A percentile compares a stretch with the other conserved stretches of the same genome.
These are phyloP conservation scores for Neonectria hederae DNA, from an alignment of 2,329 filamentous ascomycete species.

Conservation along the genomic window DNA sequence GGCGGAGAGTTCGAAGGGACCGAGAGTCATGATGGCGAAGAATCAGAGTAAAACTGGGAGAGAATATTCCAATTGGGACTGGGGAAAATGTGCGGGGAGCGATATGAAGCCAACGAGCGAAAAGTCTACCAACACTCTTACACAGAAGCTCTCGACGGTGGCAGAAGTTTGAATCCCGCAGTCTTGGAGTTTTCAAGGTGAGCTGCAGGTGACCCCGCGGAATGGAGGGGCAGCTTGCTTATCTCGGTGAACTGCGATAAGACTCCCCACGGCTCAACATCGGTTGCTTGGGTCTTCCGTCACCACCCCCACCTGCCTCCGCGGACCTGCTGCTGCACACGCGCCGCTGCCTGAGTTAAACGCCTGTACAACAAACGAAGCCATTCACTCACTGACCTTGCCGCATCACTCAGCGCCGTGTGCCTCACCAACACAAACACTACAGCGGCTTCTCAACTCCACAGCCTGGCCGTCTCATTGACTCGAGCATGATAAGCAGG, in stretches of 20 bases:
- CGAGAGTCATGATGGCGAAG: neutral
- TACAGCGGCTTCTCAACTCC: neutral
- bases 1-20: slow-evolving; percentile 62
- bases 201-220: slow-evolving; percentile 28
- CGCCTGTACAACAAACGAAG: neutral
- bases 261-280: slow-evolving; percentile 26
- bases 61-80: neutral
- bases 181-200: slow-evolving; percentile 11
- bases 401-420: neutral
- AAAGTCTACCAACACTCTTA: neutral
- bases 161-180: neutral
- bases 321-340: slow-evolving; percentile 31
- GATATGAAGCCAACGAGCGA: neutral
- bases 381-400: neutral
- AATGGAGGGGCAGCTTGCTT: slow-evolving; percentile 26
- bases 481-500: slow-evolving; percentile 7
- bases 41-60: neutral
- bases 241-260: slow-evolving; percentile 28
- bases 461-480: neutral
- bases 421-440: neutral
- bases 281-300: slow-evolving; percentile 25
- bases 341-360: slow-evolving; percentile 24
- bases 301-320: slow-evolving; percentile 32
- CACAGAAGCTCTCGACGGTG: neutral
- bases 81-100: neutral